Evolutionary conservation across 179 eudicot genomes (phyloP), one percentile per base, ranked within the genome.

Genomic region (Drosera spatulata): DNA sequence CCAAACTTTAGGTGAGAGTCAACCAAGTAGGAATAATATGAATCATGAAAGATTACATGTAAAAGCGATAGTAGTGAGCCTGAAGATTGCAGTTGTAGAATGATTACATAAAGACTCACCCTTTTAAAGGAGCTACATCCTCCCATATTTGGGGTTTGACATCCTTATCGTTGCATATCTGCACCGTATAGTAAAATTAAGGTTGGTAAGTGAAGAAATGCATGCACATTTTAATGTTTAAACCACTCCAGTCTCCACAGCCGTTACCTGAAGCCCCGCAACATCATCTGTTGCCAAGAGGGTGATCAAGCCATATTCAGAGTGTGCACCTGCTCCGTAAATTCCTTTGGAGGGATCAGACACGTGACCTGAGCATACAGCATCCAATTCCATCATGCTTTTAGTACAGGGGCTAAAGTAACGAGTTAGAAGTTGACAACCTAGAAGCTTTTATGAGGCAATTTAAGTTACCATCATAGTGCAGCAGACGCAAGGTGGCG

Each of bases 271-370:
- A 63, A 91, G 93, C 54, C 91, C 98, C 61, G 37, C 66, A 68
- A 82, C 79, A 66, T 80, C 82, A 72, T 91, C 98, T 55, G 95
- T 91, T 10, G 95, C 95, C 85, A 91, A 73, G 56, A 91, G 98
- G 50, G 96, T 91, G 55, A 91, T 71, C 59, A 91, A 71, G 61
- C 96, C 98, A 63, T 59, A 88, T 67, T 91, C 98, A 72, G 96
- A 73, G 74, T 91, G 98, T 57, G 96, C 95, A 60, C 98, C 98
- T 49, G 98, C 96, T 69, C 95, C 98, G 60, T 56, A 91, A 63
- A 82, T 70, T 76, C 98, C 98, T 62, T 84, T 88, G 15, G 65
- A 64, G 7, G 87, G 78, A 65, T 88, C 98, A 55, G 98, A 88
- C 50, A 81, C 66, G 78, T 56, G 82, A 70, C 80, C 89, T 88